Percentiles rank a stretch among this genome's conserved stretches.
phyloP scores from a whole-genome alignment of 2,329 filamentous ascomycete genomes.

The Exutisphaerella laricina region DNA sequence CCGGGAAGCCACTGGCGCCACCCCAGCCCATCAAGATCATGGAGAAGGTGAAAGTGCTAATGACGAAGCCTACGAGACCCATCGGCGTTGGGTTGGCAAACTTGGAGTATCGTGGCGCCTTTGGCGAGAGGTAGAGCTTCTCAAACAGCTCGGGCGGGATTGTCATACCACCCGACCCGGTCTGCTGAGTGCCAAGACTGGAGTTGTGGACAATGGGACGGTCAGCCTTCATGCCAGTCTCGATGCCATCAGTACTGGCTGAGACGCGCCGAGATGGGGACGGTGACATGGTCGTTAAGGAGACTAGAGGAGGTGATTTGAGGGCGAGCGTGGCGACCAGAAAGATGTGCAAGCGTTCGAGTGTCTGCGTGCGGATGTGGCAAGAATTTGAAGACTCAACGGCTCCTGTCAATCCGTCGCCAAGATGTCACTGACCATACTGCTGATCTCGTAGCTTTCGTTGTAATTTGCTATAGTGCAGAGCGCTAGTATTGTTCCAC shows the following conservation, averaged over 20 bases:
- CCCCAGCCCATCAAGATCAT: slow-evolving; percentile 40
- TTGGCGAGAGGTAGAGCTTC: slow-evolving; percentile 30
- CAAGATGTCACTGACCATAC: slow-evolving; percentile 4
- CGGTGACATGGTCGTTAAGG: background rate
- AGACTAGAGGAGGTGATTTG: background rate
- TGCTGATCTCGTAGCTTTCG: slow-evolving; percentile 5
- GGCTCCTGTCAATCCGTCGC: background rate
- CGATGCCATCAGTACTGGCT: slow-evolving; percentile 4
- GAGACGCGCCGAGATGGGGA: slow-evolving; percentile 3
- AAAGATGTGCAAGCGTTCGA: slow-evolving; percentile 3
- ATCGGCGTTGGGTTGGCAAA: slow-evolving; percentile 30
- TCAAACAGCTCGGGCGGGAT: slow-evolving; percentile 31
- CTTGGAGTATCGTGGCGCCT: slow-evolving; percentile 22
- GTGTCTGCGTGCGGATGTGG: background rate
- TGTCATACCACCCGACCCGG: slow-evolving; percentile 15
- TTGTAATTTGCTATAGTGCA: background rate
- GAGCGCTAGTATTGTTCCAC: background rate
- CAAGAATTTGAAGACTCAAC: background rate
- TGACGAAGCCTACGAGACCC: slow-evolving; percentile 35
- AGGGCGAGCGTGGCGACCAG: background rate
- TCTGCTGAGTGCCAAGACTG: slow-evolving; percentile 1
- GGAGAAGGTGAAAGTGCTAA: slow-evolving; percentile 37
- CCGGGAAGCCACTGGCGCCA: slow-evolving; percentile 34
- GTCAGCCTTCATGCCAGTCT: slow-evolving; percentile 6
- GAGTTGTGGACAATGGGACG: slow-evolving; percentile 1